Base-by-base conservation (phyloP, 169 alveolate species). In the Plasmodium billcollinsi region DNA sequence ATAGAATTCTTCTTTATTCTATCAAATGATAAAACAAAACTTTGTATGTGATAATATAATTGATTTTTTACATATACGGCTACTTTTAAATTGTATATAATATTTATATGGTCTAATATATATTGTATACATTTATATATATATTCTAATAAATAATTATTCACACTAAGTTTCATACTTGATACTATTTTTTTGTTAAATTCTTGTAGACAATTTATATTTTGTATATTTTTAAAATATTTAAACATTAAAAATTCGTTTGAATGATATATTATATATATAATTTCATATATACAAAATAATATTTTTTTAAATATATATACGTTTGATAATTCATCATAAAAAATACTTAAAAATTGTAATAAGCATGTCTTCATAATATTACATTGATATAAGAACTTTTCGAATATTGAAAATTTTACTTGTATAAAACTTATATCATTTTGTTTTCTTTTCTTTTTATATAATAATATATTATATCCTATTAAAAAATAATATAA, bases 241-340 rank as follows among this genome's bases (percentile, higher is more conserved):
- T 11, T 86, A 33, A 86, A 86, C 9, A 86, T 56, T 52, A 47
- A 50, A 54, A 71, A 86, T 52, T 86, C 92, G 11, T 86, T 86
- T 2, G 92, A 86, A 29, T 26, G 43, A 49, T 72, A 47, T 33
- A 65, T 71, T 6, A 72, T 86, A 49, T 86, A 86, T n/a, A 74
- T 67, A 52, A 86, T 86, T 86, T 86, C 49, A 47, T 86, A 86
- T 3, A 86, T 12, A 11, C 47, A 72, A 6, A 71, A 47, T 26
- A 86, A 20, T 7, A 73, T 21, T 2, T 50, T 72, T 72, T 50
- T 70, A 61, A 86, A 86, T 18, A 72, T 45, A 26, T 29, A 6
- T 24, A 45, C 49, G 21, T 56, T 62, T 26, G 18, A 49, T 15
- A 76, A 21, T n/a, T 74, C 52, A 0, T 74, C 88, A 33, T 18